phyloP scores from a whole-genome alignment of 495 filamentous ascomycete species.

The Cenococcum geophilum region DNA sequence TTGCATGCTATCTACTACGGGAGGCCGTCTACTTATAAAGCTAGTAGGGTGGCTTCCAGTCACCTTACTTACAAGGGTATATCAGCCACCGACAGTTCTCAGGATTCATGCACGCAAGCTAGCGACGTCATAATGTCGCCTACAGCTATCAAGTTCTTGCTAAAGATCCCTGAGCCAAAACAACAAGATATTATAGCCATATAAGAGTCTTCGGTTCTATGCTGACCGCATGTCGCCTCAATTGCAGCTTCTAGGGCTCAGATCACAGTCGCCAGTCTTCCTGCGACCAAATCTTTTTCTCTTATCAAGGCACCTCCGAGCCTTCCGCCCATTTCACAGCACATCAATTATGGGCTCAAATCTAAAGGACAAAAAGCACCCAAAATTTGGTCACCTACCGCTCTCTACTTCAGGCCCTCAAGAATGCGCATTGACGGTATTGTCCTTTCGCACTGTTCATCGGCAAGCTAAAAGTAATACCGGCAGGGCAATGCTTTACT shows the following conservation, averaged over 20 bases:
- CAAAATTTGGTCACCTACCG: conserved; percentile 54
- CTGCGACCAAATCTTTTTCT: not conserved
- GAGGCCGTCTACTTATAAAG: too few species aligned
- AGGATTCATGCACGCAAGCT: not conserved
- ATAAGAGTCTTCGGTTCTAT: not conserved
- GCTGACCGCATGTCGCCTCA: not conserved
- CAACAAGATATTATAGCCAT: not conserved
- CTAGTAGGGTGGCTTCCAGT: too few species aligned
- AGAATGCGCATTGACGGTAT: conserved; percentile 49
- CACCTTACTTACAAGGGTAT: too few species aligned
- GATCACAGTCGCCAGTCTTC: not conserved
- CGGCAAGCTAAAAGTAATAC: conserved; percentile 6
- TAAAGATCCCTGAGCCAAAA: not conserved
- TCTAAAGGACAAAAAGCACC: conserved; percentile 20
- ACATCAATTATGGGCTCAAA: conserved; percentile 13
- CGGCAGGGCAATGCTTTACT: conserved; percentile 57
- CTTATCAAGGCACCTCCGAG: not conserved
- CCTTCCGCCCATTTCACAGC: not conserved
- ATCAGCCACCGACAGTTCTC: too few species aligned
- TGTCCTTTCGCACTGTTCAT: not conserved
- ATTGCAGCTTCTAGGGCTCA: not conserved
- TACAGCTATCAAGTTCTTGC: not conserved
- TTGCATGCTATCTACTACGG: too few species aligned
- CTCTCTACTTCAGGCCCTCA: conserved; percentile 58
- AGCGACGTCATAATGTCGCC: not conserved